phyloP scores from a whole-genome alignment of 2,329 filamentous ascomycete genomes.

The Paraphoma sp. region DNA sequence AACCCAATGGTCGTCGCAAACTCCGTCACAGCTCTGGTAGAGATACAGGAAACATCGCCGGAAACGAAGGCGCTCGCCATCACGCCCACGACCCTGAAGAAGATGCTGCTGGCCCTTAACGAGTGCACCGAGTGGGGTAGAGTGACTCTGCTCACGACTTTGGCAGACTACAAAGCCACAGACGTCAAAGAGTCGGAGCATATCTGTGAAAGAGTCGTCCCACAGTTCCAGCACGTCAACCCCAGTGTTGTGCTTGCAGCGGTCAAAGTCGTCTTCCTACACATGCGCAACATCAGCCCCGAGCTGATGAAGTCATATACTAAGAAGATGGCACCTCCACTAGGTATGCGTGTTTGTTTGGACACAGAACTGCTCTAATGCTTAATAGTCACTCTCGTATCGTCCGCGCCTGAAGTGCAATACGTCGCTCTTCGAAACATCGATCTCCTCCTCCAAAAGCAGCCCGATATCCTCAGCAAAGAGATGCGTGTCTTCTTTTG shows the following conservation, averaged over 20 bases:
- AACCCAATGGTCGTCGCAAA: constrained; percentile 99
- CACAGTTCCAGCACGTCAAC: constrained; percentile 98
- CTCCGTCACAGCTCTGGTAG: constrained; percentile 89
- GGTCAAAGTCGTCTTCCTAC: constrained; percentile 95
- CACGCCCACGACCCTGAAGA: constrained; percentile 84
- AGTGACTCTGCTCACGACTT: constrained; percentile 87
- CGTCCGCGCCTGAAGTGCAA: constrained; percentile 94
- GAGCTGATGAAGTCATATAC: constrained; percentile 85
- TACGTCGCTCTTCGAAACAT: constrained; percentile 97
- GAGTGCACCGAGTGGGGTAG: constrained; percentile 99
- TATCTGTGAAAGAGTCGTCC: constrained; percentile 94
- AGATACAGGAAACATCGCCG: constrained; percentile 88
- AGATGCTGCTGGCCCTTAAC: constrained; percentile 93
- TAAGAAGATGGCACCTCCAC: constrained; percentile 97
- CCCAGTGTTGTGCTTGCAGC: constrained; percentile 96
- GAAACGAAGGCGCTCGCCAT: constrained; percentile 88
- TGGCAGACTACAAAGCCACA: constrained; percentile 85
- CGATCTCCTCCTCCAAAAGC: constrained; percentile 91
- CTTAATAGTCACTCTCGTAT: constrained; percentile 83
- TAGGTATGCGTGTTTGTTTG: constrained; percentile 66
- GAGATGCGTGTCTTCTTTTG: constrained; percentile 99
- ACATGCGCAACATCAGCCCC: constrained; percentile 84
- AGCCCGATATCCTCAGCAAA: constrained; percentile 95
- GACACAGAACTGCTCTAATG: constrained; percentile 28
- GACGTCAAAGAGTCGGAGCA: constrained; percentile 97